These are phyloP conservation scores for Coemansia sp. DNA, from an alignment of 192 early-diverging fungal species.

Conservation along the genomic window DNA sequence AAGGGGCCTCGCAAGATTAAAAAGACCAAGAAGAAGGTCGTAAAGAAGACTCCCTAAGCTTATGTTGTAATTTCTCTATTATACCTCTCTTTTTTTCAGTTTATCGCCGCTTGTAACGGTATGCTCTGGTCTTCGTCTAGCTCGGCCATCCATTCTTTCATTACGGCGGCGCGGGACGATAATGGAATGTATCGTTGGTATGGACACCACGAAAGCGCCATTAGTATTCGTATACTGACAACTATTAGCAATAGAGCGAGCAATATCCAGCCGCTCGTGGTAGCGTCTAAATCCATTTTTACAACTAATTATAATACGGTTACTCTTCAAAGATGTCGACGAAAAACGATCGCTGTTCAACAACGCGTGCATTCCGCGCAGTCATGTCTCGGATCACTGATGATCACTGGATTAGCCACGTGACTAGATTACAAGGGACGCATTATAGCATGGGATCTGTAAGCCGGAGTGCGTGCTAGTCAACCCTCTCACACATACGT, in stretches of 20 bases:
- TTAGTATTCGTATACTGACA: conserved; percentile 1
- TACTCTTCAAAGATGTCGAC: not conserved
- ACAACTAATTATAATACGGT: not conserved
- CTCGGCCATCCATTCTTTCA: conserved; percentile 17
- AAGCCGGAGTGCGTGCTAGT: not conserved
- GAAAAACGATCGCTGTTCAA: not conserved
- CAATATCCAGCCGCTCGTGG: conserved; percentile 23
- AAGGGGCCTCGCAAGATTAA: conserved; percentile 47
- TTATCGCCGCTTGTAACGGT: not conserved
- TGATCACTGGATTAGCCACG: not conserved
- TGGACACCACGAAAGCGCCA: conserved; percentile 8
- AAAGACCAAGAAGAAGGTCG: conserved; percentile 41
- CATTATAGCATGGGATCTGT: not conserved
- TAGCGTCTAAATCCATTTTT: conserved; percentile 9
- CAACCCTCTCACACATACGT: not conserved
- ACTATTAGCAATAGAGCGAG: conserved; percentile 12
- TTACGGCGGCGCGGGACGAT: conserved; percentile 14
- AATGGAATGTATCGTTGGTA: conserved; percentile 11
- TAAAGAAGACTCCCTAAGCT: conserved; percentile 30
- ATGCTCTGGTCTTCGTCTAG: not conserved
- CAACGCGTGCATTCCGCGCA: not conserved
- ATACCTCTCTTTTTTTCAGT: not conserved
- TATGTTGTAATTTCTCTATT: conserved; percentile 8
- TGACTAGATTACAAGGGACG: not conserved
- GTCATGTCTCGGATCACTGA: not conserved